phyloP scores from a whole-genome alignment of 768 basidiomycete species.

The Russula vinacea region DNA sequence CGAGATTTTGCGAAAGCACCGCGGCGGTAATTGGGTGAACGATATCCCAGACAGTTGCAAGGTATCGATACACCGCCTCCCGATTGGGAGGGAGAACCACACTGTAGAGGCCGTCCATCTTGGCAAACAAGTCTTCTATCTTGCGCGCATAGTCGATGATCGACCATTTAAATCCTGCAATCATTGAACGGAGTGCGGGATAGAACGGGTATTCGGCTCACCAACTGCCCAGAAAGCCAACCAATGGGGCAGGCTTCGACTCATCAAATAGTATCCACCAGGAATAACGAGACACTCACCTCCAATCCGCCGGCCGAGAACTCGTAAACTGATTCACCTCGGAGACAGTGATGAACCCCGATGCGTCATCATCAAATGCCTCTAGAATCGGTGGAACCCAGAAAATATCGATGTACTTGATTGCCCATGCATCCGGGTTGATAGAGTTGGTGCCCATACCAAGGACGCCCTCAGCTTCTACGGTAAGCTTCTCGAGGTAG shows the following conservation, averaged over 20 bases:
- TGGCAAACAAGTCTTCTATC: slow-evolving; percentile 22
- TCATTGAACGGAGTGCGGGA: no score
- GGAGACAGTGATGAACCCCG: slow-evolving; percentile 36
- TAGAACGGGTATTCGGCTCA: background rate
- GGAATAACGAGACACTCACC: slow-evolving; percentile 10
- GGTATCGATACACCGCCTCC: slow-evolving; percentile 1
- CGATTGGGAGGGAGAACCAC: slow-evolving; percentile 24
- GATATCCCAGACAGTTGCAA: background rate
- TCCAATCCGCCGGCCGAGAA: slow-evolving; percentile 34
- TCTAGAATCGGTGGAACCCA: slow-evolving; percentile 34
- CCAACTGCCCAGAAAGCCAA: slow-evolving; percentile 36
- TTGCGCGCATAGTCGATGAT: slow-evolving; percentile 23
- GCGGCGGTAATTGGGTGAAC: slow-evolving; percentile 21
- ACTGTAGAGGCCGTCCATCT: slow-evolving; percentile 21
- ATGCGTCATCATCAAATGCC: slow-evolving; percentile 39
- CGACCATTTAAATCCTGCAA: slow-evolving; percentile 17
- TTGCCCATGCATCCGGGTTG: slow-evolving; percentile 34
- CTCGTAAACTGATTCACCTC: slow-evolving; percentile 12
- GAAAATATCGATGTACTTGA: slow-evolving; percentile 31
- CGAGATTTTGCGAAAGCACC: background rate
- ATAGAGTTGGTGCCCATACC: background rate
- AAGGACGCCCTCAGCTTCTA: background rate
- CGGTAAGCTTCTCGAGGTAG: slow-evolving; percentile 32
- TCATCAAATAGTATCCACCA: background rate
- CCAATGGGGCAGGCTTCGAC: slow-evolving; percentile 35